phyloP scores from a whole-genome alignment of 169 alveolate species.

The Plasmodium vivax region DNA sequence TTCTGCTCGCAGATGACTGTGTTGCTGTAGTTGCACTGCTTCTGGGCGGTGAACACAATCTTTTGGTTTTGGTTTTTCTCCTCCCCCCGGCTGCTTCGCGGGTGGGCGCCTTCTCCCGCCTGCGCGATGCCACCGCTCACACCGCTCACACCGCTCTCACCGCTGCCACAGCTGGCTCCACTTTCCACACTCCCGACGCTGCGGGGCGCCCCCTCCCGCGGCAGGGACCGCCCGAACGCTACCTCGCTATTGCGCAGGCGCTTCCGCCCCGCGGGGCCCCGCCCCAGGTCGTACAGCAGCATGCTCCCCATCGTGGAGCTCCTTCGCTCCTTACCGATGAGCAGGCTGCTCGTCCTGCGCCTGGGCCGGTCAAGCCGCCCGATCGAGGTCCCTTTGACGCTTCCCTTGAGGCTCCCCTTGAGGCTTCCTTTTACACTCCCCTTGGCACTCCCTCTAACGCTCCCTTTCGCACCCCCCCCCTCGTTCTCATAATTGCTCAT shows the following conservation, averaged over 20 bases:
- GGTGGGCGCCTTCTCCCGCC: not conserved
- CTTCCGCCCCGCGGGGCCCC: not conserved
- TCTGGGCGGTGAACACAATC: slow-evolving; percentile 19
- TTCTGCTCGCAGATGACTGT: slow-evolving; percentile 59
- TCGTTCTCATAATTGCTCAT: not conserved
- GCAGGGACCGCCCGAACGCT: not conserved
- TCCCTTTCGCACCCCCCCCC: not conserved
- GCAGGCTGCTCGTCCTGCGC: not conserved
- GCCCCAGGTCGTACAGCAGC: not conserved
- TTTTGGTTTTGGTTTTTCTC: not conserved
- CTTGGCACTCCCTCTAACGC: not conserved
- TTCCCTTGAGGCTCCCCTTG: not conserved
- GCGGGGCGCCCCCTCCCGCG: not conserved
- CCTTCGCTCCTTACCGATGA: not conserved
- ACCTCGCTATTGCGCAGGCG: not conserved
- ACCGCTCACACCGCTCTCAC: not conserved
- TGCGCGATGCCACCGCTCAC: not conserved
- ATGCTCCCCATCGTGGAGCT: not conserved
- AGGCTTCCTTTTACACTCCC: not conserved
- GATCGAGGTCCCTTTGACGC: not conserved
- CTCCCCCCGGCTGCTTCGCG: not conserved
- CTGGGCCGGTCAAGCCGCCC: not conserved
- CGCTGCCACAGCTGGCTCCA: not conserved
- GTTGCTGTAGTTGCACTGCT: slow-evolving; percentile 50
- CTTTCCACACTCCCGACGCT: not conserved